Conservation (phyloP, 169 alveolate genomes). For the Cryptosporidium xiaoi region DNA sequence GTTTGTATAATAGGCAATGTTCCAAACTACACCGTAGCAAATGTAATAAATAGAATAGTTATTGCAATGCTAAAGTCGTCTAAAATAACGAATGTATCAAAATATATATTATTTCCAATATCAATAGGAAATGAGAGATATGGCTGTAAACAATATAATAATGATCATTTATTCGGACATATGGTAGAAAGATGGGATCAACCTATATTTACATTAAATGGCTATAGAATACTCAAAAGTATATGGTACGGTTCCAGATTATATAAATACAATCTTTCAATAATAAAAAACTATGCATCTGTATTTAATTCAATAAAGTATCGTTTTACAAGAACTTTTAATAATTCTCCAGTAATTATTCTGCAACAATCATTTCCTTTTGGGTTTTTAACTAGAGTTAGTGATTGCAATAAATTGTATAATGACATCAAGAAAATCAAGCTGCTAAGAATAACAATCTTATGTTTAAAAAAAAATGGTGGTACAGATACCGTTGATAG, state of each 20-base stretch:
- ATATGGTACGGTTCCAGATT: conserved; percentile 52
- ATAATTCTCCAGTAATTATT: conserved; percentile 41
- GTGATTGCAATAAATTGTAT: conserved; percentile 34
- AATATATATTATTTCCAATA: conserved; percentile 52
- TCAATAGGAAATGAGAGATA: conserved; percentile 66
- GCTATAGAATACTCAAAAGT: conserved; percentile 55
- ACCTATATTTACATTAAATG: conserved; percentile 63
- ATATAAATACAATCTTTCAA: conserved; percentile 43
- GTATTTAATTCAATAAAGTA: conserved; percentile 31
- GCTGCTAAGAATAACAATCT: conserved; percentile 23
- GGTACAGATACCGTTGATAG: conserved; percentile 15
- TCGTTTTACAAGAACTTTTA: conserved; percentile 29
- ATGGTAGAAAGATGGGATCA: conserved; percentile 74
- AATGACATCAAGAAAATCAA: conserved; percentile 20
- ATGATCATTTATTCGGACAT: conserved; percentile 62
- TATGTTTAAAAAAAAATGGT: conserved; percentile 60
- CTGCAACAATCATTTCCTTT: conserved; percentile 73
- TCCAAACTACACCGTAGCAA: conserved; percentile 57
- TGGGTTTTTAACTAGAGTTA: conserved; percentile 57
- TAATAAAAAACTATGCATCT: conserved; percentile 16
- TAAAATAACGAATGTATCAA: conserved; percentile 44
- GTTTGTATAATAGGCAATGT: conserved; percentile 65
- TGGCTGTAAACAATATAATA: conserved; percentile 39
- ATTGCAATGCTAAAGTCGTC: conserved; percentile 72
- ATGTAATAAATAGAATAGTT: conserved; percentile 30